phyloP scores from a whole-genome alignment of 2,329 filamentous ascomycete species.

The Stemphylium lycopersici region DNA sequence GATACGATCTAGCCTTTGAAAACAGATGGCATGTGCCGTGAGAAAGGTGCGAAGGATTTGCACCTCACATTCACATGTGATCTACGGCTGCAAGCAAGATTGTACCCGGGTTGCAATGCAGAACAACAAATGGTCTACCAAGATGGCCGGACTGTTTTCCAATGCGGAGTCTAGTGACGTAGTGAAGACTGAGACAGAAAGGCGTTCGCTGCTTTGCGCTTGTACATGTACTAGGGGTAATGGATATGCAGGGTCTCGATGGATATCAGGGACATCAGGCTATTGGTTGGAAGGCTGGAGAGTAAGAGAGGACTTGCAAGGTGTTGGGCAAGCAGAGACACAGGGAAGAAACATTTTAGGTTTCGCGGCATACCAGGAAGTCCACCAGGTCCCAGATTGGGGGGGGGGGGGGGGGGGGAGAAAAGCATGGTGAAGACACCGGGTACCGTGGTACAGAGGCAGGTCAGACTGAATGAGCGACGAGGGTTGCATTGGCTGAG shows the following conservation, averaged over 20 bases:
- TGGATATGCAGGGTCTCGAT: conserved; percentile 10
- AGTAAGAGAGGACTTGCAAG: neutral
- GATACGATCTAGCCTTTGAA: neutral
- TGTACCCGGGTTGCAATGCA: no score
- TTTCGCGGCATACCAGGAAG: neutral
- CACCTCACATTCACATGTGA: no score
- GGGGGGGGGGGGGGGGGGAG: no score
- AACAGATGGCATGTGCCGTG: no score
- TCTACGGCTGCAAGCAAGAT: no score
- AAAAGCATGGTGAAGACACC: conserved; percentile 1
- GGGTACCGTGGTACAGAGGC: conserved; percentile 5
- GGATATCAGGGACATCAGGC: neutral
- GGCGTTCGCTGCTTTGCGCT: conserved; percentile 4
- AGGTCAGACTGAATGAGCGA: neutral
- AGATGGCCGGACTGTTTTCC: no score
- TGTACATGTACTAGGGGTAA: neutral
- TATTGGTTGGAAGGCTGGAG: neutral
- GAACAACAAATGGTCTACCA: no score
- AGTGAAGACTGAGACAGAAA: neutral
- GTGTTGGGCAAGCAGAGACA: neutral
- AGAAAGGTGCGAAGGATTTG: no score
- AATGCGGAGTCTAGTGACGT: neutral
- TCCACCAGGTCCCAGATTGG: neutral
- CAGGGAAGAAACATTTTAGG: conserved; percentile 7
- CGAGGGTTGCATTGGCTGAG: conserved; percentile 3